A percentile compares a stretch with the other conserved stretches of the same genome.
phyloP scores from a whole-genome alignment of 768 basidiomycete species.

The Mycena olivaceomarginata region DNA sequence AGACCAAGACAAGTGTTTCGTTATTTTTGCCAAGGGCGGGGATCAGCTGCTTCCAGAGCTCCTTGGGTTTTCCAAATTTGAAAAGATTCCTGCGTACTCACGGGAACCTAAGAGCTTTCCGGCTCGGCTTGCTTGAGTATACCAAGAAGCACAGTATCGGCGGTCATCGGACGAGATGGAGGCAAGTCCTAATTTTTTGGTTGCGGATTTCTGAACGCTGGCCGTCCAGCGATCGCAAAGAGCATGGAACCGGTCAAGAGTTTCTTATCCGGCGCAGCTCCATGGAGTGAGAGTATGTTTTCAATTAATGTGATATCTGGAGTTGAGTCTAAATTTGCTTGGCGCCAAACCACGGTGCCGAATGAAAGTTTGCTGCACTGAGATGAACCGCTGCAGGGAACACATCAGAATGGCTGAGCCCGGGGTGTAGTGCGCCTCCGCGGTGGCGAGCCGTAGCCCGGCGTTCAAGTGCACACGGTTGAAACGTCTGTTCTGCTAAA shows the following conservation, averaged over 20 bases:
- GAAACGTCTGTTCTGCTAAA: constrained; percentile 31
- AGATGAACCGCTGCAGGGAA: constrained; percentile 8
- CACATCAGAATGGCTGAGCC: not conserved
- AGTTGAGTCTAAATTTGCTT: constrained; percentile 6
- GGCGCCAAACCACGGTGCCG: constrained; percentile 7
- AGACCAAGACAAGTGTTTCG: not conserved
- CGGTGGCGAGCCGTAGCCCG: constrained; percentile 10
- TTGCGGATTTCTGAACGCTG: not conserved
- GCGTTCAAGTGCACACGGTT: constrained; percentile 20
- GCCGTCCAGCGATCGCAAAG: not conserved
- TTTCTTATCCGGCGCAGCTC: not conserved
- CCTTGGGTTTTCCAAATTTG: too few relatives aligned
- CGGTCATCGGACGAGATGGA: too few relatives aligned
- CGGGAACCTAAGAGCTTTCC: too few relatives aligned
- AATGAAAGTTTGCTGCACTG: constrained; percentile 14
- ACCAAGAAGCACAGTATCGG: too few relatives aligned
- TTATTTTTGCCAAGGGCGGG: not conserved
- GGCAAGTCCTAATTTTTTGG: not conserved
- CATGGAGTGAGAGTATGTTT: constrained; percentile 16
- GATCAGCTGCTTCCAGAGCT: too few relatives aligned
- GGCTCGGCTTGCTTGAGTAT: too few relatives aligned
- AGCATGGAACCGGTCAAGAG: not conserved
- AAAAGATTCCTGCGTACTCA: too few relatives aligned
- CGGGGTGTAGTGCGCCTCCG: not conserved
- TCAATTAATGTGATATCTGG: constrained; percentile 26